A percentile compares a stretch with the other conserved stretches of the same genome.
Evolutionary conservation across 208 protist species (phyloP).

Genomic region (Acanthamoeba rhysodes): DNA sequence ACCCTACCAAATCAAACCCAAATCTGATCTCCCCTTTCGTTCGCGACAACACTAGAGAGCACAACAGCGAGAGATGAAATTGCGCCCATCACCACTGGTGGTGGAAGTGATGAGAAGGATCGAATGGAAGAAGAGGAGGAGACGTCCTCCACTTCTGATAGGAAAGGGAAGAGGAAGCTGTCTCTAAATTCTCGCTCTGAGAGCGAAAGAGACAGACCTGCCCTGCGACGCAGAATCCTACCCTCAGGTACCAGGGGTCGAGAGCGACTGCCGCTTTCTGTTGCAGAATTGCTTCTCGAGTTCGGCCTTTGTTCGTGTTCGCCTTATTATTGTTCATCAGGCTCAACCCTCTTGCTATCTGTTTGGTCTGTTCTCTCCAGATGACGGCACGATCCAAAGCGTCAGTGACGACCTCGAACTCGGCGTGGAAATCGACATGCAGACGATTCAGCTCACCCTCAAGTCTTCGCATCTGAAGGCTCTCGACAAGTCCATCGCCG

Average conservation of each 20-base stretch:
- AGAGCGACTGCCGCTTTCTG: not conserved
- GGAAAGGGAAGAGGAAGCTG: conserved; percentile 13
- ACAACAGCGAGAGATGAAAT: conserved; percentile 24
- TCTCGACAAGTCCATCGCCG: conserved; percentile 78
- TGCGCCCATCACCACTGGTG: not conserved
- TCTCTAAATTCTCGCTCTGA: conserved; percentile 29
- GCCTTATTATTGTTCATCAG: not conserved
- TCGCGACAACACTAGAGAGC: not conserved
- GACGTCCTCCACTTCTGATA: not conserved
- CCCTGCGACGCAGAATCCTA: not conserved
- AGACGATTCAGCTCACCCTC: conserved; percentile 74
- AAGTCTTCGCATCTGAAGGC: conserved; percentile 79
- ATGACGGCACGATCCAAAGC: conserved; percentile 15
- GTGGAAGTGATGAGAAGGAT: not conserved
- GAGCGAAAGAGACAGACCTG: not conserved
- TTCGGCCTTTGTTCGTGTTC: not conserved
- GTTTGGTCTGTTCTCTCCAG: conserved; percentile 11
- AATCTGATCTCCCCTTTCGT: conserved; percentile 9
- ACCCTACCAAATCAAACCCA: not conserved
- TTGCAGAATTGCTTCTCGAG: not conserved
- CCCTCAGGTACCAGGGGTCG: conserved; percentile 1
- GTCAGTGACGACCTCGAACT: conserved; percentile 62
- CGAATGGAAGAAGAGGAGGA: conserved; percentile 11
- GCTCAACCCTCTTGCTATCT: not conserved
- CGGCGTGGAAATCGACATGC: conserved; percentile 72